Evolutionary conservation across 768 basidiomycete genomes (phyloP).

Genomic region (Nevesoporus exiguus): DNA sequence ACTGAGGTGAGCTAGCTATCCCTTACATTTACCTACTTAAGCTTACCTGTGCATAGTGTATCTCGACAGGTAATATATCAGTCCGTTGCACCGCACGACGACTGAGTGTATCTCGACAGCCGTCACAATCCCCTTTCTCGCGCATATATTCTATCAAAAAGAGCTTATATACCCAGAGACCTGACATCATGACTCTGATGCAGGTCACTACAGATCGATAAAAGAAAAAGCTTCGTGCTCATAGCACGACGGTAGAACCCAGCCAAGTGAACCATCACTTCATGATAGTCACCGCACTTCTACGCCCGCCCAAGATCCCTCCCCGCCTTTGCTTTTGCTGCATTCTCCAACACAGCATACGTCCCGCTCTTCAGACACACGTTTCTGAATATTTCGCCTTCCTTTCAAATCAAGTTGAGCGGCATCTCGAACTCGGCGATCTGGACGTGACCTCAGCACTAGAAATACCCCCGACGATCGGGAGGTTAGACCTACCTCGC

Average conservation of each 20-base stretch:
- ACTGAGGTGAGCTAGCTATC: no score
- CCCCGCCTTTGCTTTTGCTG: conserved; percentile 45
- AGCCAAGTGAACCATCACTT: not conserved
- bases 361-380: conserved; percentile 74
- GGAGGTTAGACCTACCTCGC: conserved; percentile 21
- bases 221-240: not conserved
- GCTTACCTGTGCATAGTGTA: no score
- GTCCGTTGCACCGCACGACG: no score
- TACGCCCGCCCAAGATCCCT: conserved; percentile 3
- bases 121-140: no score
- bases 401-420: conserved; percentile 57
- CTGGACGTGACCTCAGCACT: conserved; percentile 12
- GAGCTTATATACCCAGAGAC: no score
- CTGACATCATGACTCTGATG: no score
- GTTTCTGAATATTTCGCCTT: conserved; percentile 54
- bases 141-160: no score
- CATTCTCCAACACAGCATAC: conserved; percentile 55
- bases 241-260: not conserved
- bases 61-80: no score
- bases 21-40: no score
- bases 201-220: no score
- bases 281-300: not conserved
- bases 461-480: not conserved
- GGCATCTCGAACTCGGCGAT: conserved; percentile 73
- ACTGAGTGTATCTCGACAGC: no score